phyloP scores from a whole-genome alignment of 768 basidiomycete species.

The Mycena maculata region DNA sequence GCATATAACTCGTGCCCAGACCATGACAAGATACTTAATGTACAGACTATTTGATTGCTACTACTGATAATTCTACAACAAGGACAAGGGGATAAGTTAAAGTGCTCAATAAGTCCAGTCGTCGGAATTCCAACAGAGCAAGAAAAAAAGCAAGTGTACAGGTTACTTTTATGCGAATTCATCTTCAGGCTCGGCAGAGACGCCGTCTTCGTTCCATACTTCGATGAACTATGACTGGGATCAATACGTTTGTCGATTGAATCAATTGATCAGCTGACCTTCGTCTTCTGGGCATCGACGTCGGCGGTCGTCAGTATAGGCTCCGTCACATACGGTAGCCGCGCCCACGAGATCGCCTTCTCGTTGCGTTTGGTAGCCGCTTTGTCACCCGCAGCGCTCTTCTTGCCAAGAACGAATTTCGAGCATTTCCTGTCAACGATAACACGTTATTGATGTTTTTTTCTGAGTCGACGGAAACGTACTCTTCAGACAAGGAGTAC shows the following conservation, averaged over 20 bases:
- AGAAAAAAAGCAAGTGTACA: constrained; percentile 4
- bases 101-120: background rate
- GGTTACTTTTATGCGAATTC: constrained; percentile 48
- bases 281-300: constrained; percentile 66
- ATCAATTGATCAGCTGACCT: constrained; percentile 57
- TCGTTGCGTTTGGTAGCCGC: constrained; percentile 74
- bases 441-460: constrained; percentile 10
- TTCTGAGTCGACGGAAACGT: constrained; percentile 44
- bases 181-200: constrained; percentile 73
- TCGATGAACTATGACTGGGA: constrained; percentile 68
- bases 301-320: constrained; percentile 75
- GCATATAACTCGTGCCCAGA: no score
- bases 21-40: constrained; percentile 24
- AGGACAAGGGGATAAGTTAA: constrained; percentile 26
- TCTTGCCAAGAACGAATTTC: constrained; percentile 90
- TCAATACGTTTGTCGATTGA: background rate
- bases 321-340: constrained; percentile 72
- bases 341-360: constrained; percentile 75
- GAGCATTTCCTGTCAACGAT: constrained; percentile 78
- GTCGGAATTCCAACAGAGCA: constrained; percentile 13
- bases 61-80: constrained; percentile 24
- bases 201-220: constrained; percentile 86
- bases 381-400: constrained; percentile 89
- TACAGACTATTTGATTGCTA: constrained; percentile 12
- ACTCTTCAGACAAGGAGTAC: constrained; percentile 95